Percentiles rank a stretch among this genome's conserved stretches.
These are phyloP conservation scores for Neocucurbitaria cava DNA, from an alignment of 2,329 filamentous ascomycete species.

Conservation along the genomic window DNA sequence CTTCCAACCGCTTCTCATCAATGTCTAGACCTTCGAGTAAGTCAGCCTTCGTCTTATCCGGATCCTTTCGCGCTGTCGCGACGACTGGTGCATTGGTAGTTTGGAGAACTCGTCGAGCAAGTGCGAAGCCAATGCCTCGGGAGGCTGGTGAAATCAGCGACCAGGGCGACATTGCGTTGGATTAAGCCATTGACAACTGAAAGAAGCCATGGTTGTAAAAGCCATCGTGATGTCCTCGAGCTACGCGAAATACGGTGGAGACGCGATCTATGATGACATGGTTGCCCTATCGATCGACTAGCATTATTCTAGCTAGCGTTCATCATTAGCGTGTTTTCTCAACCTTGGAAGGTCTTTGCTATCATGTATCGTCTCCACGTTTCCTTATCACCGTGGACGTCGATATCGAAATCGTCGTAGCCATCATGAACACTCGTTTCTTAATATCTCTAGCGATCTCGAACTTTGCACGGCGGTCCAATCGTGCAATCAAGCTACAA, in stretches of 20 bases:
- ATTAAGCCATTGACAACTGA: background rate
- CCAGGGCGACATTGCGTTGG: conserved; percentile 53
- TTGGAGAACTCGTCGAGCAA: conserved; percentile 64
- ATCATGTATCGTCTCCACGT: background rate
- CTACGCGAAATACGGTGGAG: conserved; percentile 11
- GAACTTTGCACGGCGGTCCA: too few relatives aligned
- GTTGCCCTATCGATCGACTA: conserved; percentile 30
- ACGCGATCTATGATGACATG: conserved; percentile 44
- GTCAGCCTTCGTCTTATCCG: conserved; percentile 56
- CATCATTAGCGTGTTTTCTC: background rate
- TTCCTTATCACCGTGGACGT: background rate
- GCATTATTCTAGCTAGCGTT: conserved; percentile 1
- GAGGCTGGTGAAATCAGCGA: conserved; percentile 65
- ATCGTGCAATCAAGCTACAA: too few relatives aligned
- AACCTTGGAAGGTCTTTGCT: too few relatives aligned
- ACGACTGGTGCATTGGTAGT: conserved; percentile 66
- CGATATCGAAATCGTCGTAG: conserved; percentile 1
- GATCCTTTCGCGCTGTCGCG: conserved; percentile 65
- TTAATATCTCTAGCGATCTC: too few relatives aligned
- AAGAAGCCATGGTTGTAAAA: conserved; percentile 13
- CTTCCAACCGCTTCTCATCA: conserved; percentile 56
- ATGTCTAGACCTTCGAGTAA: conserved; percentile 60
- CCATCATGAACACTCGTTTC: too few relatives aligned
- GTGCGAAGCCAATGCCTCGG: conserved; percentile 67
- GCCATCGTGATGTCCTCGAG: conserved; percentile 1